phyloP scores from a whole-genome alignment of 768 basidiomycete species.

The Fibroporia radiculosa region DNA sequence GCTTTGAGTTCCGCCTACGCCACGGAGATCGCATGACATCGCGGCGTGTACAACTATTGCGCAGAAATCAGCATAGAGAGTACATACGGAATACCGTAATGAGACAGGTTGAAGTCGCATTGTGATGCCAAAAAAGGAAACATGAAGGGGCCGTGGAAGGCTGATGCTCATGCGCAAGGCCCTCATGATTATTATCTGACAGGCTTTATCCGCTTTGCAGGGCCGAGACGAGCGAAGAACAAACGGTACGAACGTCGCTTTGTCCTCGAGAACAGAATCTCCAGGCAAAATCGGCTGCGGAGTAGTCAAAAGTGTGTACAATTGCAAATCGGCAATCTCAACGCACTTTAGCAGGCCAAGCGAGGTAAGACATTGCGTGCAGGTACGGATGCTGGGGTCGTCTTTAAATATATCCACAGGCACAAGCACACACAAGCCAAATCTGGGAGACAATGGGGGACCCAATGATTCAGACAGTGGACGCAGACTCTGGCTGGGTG shows the following conservation, averaged over 20 bases:
- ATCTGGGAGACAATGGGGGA: not conserved
- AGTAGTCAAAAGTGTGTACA: too few relatives aligned
- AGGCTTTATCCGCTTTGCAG: too few relatives aligned
- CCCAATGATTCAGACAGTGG: not conserved
- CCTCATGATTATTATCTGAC: too few relatives aligned
- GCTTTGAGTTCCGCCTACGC: slow-evolving; percentile 13
- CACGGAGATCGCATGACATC: slow-evolving; percentile 18
- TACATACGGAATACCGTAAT: slow-evolving; percentile 23
- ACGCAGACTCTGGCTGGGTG: too few relatives aligned
- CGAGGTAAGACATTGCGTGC: not conserved
- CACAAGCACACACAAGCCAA: not conserved
- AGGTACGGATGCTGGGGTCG: not conserved
- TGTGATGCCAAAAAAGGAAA: slow-evolving; percentile 20
- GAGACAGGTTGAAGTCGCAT: slow-evolving; percentile 13
- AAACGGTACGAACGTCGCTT: not conserved
- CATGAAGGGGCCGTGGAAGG: slow-evolving; percentile 15
- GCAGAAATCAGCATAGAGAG: slow-evolving; percentile 16
- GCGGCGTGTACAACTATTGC: slow-evolving; percentile 13
- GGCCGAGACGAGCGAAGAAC: slow-evolving; percentile 1
- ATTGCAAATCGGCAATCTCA: too few relatives aligned
- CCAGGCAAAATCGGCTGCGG: too few relatives aligned
- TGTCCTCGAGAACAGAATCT: not conserved
- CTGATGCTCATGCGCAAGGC: not conserved
- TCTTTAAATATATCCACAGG: too few relatives aligned
- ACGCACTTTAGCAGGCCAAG: not conserved